Evolutionary conservation across 768 basidiomycete genomes (phyloP).

Genomic region (Auriscalpium microsporum): DNA sequence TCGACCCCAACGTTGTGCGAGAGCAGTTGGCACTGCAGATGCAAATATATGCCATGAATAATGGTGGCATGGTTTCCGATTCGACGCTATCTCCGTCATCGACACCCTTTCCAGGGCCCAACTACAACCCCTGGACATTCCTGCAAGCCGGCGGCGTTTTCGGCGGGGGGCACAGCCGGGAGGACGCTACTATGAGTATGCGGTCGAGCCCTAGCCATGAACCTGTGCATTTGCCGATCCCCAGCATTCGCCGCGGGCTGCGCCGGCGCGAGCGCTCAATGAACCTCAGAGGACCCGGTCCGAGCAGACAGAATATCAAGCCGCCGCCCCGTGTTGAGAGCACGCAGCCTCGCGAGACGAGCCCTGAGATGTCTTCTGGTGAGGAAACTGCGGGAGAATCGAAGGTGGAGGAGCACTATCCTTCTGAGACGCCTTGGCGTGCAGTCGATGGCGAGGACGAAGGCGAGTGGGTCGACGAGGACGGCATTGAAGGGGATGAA

Average conservation of each 20-base stretch:
- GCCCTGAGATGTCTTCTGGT: constrained; percentile 66
- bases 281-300: constrained; percentile 22
- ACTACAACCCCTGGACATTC: constrained; percentile 69
- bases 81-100: constrained; percentile 71
- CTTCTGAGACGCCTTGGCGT: constrained; percentile 14
- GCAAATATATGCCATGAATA: constrained; percentile 70
- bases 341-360: constrained; percentile 76
- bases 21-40: constrained; percentile 69
- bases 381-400: constrained; percentile 76
- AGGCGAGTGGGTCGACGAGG: constrained; percentile 42
- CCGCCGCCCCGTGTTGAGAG: constrained; percentile 76
- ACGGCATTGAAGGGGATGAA: constrained; percentile 67
- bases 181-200: constrained; percentile 49
- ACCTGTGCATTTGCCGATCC: constrained; percentile 47
- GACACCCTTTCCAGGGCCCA: constrained; percentile 59
- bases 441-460: constrained; percentile 21
- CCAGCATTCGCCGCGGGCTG: constrained; percentile 34
- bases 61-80: constrained; percentile 53
- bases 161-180: constrained; percentile 7
- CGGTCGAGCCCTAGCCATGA: constrained; percentile 68
- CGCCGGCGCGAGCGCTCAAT: constrained; percentile 36
- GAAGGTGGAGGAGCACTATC: constrained; percentile 18
- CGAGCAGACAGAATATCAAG: constrained; percentile 31
- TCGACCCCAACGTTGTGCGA: constrained; percentile 44
- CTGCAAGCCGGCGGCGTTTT: constrained; percentile 31